Evolutionary conservation across 2,329 filamentous ascomycete species (phyloP), one percentile per base, ranked within the genome.

Genomic region (Monosporascus cannonballus): DNA sequence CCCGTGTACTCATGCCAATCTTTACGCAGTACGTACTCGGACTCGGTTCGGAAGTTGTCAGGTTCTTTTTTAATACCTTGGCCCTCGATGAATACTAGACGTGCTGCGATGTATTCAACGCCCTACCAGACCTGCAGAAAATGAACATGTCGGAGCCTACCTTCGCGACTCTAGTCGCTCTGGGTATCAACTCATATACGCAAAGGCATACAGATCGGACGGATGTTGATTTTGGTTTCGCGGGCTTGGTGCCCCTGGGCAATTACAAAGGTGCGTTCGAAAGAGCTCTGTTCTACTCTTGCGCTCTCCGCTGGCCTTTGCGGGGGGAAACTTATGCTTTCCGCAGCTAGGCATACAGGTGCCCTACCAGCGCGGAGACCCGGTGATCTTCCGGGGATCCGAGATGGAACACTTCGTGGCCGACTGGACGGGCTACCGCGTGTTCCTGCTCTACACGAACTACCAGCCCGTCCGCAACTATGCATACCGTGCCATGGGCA

Each of bases 341-440:
- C 52, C 55, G 6, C 52, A 53, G 22, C 48, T 56, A 3, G 55
- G 44, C 3, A 8, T 52, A 14, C 45, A 56, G 39, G 30, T 56
- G 50, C 47, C 45, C 1, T 51, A 56, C 24, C 50, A 51, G 37
- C 24, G 42, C 7, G 55, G 55, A 6, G 55, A 56, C 38, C 30
- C 42, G 7, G 49, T 53, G 11, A 48, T 53, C 17, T 56, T 56
- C 38, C 52, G 52, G 22, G 55, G 55, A 4, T 36, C 50, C 4
- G 55, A 56, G 49, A 25, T 56, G 38, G 55, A 54, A 38, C 55
- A 56, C 50, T 56, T 56, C 25, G 52, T 56, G 6, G 9, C 44
- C 25, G 55, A 56, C 44, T 56, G 55, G 55, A 46, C 42, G 4
- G 55, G 55, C 37, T 52, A 56, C 36, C 55, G 55, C 11, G 47